These are phyloP conservation scores for Schizonepeta tenuifolia DNA, from an alignment of 257 asterid species.

Conservation along the genomic window DNA sequence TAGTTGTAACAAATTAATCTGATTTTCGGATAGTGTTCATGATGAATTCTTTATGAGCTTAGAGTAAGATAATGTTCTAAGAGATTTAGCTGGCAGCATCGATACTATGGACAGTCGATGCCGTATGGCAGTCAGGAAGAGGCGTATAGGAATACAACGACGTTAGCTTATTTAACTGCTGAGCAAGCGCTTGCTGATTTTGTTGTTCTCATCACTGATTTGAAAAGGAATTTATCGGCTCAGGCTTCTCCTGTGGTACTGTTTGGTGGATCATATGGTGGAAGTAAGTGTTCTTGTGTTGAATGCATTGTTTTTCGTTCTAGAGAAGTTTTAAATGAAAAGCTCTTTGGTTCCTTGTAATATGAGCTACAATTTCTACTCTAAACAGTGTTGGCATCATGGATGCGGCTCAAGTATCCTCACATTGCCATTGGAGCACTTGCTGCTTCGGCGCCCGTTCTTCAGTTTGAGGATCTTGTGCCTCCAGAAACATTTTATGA, in stretches of 20 bases:
- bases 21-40: background rate
- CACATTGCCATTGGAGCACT: conserved; percentile 91
- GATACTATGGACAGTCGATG: conserved; percentile 93
- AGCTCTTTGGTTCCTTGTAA: conserved; percentile 1
- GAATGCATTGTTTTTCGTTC: background rate
- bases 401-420: conserved; percentile 98
- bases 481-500: conserved; percentile 80
- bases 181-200: conserved; percentile 96
- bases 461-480: conserved; percentile 86
- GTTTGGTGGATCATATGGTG: conserved; percentile 98
- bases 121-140: conserved; percentile 74
- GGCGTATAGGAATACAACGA: conserved; percentile 73
- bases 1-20: background rate
- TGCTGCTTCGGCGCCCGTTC: conserved; percentile 91
- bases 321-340: background rate
- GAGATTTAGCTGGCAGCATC: conserved; percentile 65
- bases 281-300: conserved; percentile 60
- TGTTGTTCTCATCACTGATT: conserved; percentile 77
- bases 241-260: conserved; percentile 81
- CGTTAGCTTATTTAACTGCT: conserved; percentile 73
- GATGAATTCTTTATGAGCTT: background rate
- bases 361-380: conserved; percentile 6
- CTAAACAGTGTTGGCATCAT: conserved; percentile 87
- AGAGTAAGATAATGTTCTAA: background rate
- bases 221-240: conserved; percentile 77